These are phyloP conservation scores for Ascosphaera apis DNA, from an alignment of 2,329 filamentous ascomycete species.

Conservation along the genomic window DNA sequence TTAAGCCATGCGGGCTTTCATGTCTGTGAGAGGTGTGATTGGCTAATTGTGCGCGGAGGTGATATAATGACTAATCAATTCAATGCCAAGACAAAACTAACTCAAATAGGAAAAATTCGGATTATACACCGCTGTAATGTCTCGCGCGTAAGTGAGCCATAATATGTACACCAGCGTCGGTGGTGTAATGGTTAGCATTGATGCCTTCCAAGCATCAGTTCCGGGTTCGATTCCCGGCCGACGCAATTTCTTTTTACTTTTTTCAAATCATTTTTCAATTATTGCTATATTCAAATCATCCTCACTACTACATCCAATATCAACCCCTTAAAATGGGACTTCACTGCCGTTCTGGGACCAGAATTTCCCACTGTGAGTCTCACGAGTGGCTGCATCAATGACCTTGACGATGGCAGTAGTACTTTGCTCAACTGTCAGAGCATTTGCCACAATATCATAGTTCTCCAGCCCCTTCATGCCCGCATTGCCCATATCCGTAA, in stretches of 20 bases:
- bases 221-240: slow-evolving; percentile 9
- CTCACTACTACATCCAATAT: slow-evolving; percentile 6
- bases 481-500: slow-evolving; percentile 10
- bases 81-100: too few species aligned
- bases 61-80: too few species aligned
- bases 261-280: background rate
- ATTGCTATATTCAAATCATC: background rate
- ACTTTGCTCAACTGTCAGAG: slow-evolving; percentile 13
- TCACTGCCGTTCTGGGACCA: slow-evolving; percentile 12
- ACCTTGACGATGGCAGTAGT: slow-evolving; percentile 13
- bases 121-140: too few species aligned
- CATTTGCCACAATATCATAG: slow-evolving; percentile 7
- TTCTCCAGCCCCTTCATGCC: slow-evolving; percentile 14
- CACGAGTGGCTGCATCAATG: slow-evolving; percentile 16
- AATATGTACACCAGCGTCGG: slow-evolving; percentile 3
- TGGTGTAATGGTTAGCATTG: slow-evolving; percentile 6
- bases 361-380: slow-evolving; percentile 14
- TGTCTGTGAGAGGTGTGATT: too few species aligned
- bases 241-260: slow-evolving; percentile 7
- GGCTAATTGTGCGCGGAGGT: too few species aligned
- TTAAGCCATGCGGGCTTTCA: slow-evolving; percentile 5
- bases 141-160: too few species aligned
- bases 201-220: slow-evolving; percentile 5
- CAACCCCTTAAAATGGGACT: slow-evolving; percentile 6
- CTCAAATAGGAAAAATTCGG: too few species aligned